Evolutionary conservation across 2,329 filamentous ascomycete species (phyloP).

Genomic region (Fusarium keratoplasticum): DNA sequence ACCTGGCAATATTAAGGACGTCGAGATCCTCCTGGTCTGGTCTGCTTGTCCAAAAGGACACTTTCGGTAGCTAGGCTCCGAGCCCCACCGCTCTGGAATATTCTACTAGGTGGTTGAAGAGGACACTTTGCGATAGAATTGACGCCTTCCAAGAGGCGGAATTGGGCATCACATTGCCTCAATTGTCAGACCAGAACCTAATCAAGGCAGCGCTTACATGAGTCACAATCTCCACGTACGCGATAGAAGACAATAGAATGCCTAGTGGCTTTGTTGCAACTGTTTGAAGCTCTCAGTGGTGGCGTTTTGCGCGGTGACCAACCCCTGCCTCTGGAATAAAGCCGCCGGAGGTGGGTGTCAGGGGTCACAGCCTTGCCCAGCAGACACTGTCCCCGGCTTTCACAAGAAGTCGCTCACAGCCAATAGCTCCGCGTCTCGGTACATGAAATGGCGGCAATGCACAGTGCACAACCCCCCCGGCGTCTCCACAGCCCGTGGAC

Average conservation of each 20-base stretch:
- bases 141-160: background rate
- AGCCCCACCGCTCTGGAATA: constrained; percentile 41
- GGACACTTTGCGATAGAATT: constrained; percentile 32
- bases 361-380: constrained; percentile 28
- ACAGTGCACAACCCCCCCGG: constrained; percentile 33
- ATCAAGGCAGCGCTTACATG: constrained; percentile 13
- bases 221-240: constrained; percentile 20
- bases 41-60: constrained; percentile 27
- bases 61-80: constrained; percentile 39
- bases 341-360: constrained; percentile 26
- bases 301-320: constrained; percentile 22
- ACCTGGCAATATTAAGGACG: constrained; percentile 33
- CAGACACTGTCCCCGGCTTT: constrained; percentile 31
- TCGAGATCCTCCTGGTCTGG: constrained; percentile 22
- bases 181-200: background rate
- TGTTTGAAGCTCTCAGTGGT: constrained; percentile 12
- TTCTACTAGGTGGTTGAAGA: constrained; percentile 42
- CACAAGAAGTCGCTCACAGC: background rate
- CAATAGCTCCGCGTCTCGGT: background rate
- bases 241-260: constrained; percentile 31
- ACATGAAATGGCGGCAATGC: constrained; percentile 26
- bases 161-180: background rate
- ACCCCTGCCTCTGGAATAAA: constrained; percentile 8
- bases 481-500: background rate
- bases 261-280: constrained; percentile 4